Percentiles rank a stretch among this genome's conserved stretches.
phyloP scores from a whole-genome alignment of 2,329 filamentous ascomycete species.

The Colletotrichum sp. region DNA sequence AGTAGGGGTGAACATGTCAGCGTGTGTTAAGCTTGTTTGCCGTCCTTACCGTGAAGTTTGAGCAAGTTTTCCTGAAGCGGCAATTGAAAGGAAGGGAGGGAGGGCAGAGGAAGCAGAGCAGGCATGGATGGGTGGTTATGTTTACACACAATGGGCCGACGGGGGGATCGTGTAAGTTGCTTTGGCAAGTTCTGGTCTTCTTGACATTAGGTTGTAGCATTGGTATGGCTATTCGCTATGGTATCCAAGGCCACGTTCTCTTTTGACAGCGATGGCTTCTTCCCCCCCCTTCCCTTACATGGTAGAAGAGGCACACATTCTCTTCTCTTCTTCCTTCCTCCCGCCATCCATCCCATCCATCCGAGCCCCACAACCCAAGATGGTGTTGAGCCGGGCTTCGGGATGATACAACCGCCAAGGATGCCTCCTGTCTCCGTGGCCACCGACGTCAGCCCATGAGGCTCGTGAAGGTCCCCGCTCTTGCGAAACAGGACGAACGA shows the following conservation, averaged over 20 bases:
- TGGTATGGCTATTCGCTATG: not conserved
- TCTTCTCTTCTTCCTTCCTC: not conserved
- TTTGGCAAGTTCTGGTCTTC: not conserved
- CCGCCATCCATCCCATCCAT: not conserved
- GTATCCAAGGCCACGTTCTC: not conserved
- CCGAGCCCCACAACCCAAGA: not conserved
- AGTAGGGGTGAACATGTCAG: not conserved
- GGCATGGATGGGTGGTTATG: not conserved
- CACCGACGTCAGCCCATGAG: not conserved
- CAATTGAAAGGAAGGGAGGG: not conserved
- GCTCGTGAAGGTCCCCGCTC: not conserved
- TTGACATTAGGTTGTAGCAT: constrained; percentile 19
- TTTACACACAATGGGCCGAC: not conserved
- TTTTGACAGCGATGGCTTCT: constrained; percentile 5
- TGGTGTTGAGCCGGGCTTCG: constrained; percentile 6
- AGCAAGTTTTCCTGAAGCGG: not conserved
- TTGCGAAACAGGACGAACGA: constrained; percentile 7
- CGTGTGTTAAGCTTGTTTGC: not conserved
- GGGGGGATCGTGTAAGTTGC: not conserved
- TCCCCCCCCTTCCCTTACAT: not conserved
- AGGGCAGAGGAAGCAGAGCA: not conserved
- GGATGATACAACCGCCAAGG: constrained; percentile 16
- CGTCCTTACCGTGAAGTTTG: not conserved
- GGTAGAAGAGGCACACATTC: not conserved
- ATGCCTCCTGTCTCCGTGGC: not conserved